Evolutionary conservation across 176 grass and related monocot genomes (phyloP).

Genomic region (Poa pratensis): DNA sequence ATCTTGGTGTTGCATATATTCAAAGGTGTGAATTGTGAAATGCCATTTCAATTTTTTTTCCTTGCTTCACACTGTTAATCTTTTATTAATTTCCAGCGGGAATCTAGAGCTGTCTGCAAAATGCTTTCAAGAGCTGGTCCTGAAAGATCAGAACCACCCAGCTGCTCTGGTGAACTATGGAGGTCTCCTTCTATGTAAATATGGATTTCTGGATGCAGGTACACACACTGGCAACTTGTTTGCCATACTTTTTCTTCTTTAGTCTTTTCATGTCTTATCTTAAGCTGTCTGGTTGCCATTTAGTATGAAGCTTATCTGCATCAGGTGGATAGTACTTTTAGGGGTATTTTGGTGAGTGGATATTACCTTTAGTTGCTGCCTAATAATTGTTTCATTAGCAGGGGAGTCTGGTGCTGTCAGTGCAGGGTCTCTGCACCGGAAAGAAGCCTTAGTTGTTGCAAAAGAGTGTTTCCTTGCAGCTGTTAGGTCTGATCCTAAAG

Average conservation of each 20-base stretch:
- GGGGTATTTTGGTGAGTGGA: not conserved
- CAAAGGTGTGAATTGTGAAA: conserved; percentile 68
- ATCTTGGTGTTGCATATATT: conserved; percentile 88
- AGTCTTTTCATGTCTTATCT: conserved; percentile 10
- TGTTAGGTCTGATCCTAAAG: conserved; percentile 78
- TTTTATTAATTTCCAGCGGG: conserved; percentile 61
- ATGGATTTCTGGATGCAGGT: conserved; percentile 81
- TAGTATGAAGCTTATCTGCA: conserved; percentile 26
- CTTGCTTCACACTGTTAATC: conserved; percentile 40
- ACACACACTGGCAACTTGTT: conserved; percentile 38
- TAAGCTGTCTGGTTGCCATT: not conserved
- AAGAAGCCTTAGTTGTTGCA: conserved; percentile 82
- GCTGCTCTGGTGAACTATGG: conserved; percentile 92
- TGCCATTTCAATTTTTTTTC: conserved; percentile 35
- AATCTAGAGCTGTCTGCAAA: conserved; percentile 73
- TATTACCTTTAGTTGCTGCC: conserved; percentile 34
- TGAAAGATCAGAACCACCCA: conserved; percentile 97
- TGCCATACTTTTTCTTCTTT: conserved; percentile 34
- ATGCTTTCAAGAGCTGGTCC: conserved; percentile 95
- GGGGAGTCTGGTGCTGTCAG: conserved; percentile 61
- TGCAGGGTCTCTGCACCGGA: conserved; percentile 63
- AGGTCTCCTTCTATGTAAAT: conserved; percentile 88
- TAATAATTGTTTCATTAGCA: conserved; percentile 48
- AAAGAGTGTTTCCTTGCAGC: conserved; percentile 87
- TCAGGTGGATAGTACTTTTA: conserved; percentile 32